A percentile compares a stretch with the other conserved stretches of the same genome.
Conservation (phyloP, 148 eudicot species). For the Fagopyrum tataricum region DNA sequence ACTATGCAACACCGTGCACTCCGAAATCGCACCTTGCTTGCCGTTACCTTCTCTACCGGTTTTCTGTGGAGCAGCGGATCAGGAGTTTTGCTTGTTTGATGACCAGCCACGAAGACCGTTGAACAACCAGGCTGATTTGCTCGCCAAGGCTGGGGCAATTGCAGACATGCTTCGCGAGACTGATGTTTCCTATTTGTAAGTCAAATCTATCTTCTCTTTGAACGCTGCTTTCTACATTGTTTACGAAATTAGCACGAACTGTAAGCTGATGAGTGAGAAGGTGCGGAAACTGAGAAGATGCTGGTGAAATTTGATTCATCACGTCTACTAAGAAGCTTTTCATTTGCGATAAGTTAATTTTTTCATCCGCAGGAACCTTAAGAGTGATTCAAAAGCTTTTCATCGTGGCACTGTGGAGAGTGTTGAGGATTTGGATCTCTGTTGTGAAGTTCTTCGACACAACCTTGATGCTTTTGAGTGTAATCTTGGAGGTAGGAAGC, state of each 20-base stretch:
- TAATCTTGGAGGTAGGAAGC: constrained; percentile 57
- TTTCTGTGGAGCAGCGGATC: constrained; percentile 71
- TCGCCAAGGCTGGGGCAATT: constrained; percentile 52
- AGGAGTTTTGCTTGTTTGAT: constrained; percentile 56
- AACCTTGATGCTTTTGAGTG: constrained; percentile 59
- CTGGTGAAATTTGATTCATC: neutral
- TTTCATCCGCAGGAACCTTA: constrained; percentile 47
- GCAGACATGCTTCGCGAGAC: constrained; percentile 63
- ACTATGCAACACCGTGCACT: constrained; percentile 69
- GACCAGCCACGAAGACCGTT: constrained; percentile 32
- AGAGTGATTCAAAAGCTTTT: constrained; percentile 31
- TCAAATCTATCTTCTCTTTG: neutral
- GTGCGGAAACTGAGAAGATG: neutral
- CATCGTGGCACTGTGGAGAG: constrained; percentile 30
- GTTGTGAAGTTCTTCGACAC: constrained; percentile 58
- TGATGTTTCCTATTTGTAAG: constrained; percentile 91
- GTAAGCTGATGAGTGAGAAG: neutral
- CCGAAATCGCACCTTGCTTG: constrained; percentile 84
- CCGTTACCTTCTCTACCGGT: constrained; percentile 88
- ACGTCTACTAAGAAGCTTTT: neutral
- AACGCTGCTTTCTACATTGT: neutral
- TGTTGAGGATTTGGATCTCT: constrained; percentile 43
- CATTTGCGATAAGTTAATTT: neutral
- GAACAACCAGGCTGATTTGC: constrained; percentile 39
- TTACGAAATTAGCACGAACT: constrained; percentile 1